Evolutionary conservation across 805 yeast species (phyloP).

Genomic region (Hanseniaspora occidentalis): DNA sequence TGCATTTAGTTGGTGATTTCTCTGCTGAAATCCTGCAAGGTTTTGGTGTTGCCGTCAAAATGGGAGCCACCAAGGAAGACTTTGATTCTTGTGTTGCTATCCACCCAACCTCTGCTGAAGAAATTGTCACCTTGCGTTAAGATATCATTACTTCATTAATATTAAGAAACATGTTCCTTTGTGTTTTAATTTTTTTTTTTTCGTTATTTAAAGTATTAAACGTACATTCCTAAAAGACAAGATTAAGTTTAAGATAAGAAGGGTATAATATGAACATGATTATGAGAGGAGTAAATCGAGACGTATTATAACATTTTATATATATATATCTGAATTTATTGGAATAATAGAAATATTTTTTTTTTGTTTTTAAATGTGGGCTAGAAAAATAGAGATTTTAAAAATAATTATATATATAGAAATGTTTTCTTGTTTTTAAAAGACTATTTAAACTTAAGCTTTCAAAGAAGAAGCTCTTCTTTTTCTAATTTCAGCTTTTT

Average conservation of each 20-base stretch:
- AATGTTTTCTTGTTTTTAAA: neutral
- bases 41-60: conserved; percentile 93
- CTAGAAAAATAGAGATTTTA: conserved; percentile 8
- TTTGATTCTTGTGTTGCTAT: conserved; percentile 95
- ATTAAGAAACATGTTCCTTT: neutral
- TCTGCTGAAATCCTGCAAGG: conserved; percentile 94
- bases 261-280: no score
- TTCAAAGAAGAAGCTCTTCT: conserved; percentile 99
- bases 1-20: conserved; percentile 85
- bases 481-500: conserved; percentile 97
- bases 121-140: conserved; percentile 60
- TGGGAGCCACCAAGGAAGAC: conserved; percentile 98
- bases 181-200: neutral
- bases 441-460: conserved; percentile 38
- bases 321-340: no score
- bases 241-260: neutral
- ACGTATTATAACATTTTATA: no score
- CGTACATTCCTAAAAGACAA: neutral
- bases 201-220: neutral
- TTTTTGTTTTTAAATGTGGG: no score
- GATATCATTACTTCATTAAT: neutral
- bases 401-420: neutral
- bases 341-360: no score
- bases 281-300: no score
- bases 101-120: conserved; percentile 98